Evolutionary conservation across 208 protist species (phyloP).

Genomic region (Strigomonas culicis): DNA sequence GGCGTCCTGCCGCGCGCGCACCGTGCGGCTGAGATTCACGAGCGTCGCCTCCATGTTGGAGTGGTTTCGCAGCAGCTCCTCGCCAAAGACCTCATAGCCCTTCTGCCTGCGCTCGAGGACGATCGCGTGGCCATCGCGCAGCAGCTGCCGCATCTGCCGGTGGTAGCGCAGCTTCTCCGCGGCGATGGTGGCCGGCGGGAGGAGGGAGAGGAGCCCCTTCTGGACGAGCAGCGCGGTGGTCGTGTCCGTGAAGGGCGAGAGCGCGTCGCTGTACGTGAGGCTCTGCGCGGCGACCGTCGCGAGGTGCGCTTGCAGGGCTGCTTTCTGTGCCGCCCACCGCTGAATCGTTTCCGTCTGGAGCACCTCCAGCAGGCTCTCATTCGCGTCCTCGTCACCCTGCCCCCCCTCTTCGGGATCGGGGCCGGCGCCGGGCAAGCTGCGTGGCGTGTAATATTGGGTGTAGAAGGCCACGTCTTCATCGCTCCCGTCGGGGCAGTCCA

Average conservation of each 20-base stretch:
- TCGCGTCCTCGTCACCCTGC: not conserved
- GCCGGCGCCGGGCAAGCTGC: not conserved
- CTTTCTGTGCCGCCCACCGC: not conserved
- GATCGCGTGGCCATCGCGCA: conserved; percentile 27
- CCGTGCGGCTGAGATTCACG: conserved; percentile 16
- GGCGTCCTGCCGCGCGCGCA: conserved; percentile 20
- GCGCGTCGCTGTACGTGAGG: conserved; percentile 19
- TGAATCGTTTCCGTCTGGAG: not conserved
- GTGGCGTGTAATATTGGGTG: not conserved
- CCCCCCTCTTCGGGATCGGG: not conserved
- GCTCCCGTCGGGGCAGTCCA: conserved; percentile 71
- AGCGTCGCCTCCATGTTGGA: conserved; percentile 21
- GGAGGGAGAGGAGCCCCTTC: conserved; percentile 51
- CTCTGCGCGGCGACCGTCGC: not conserved
- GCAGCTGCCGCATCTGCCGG: conserved; percentile 22
- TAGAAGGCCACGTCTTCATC: conserved; percentile 32
- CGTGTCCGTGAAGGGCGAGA: conserved; percentile 36
- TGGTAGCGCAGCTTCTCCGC: conserved; percentile 24
- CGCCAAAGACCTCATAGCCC: conserved; percentile 60
- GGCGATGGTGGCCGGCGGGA: conserved; percentile 27
- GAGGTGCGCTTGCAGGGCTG: not conserved
- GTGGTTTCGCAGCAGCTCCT: conserved; percentile 25
- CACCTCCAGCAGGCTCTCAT: not conserved
- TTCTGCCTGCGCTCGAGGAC: conserved; percentile 33
- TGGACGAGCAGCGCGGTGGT: conserved; percentile 50